Evolutionary conservation across 2,329 filamentous ascomycete species (phyloP).

Genomic region (Talaromyces sp.): DNA sequence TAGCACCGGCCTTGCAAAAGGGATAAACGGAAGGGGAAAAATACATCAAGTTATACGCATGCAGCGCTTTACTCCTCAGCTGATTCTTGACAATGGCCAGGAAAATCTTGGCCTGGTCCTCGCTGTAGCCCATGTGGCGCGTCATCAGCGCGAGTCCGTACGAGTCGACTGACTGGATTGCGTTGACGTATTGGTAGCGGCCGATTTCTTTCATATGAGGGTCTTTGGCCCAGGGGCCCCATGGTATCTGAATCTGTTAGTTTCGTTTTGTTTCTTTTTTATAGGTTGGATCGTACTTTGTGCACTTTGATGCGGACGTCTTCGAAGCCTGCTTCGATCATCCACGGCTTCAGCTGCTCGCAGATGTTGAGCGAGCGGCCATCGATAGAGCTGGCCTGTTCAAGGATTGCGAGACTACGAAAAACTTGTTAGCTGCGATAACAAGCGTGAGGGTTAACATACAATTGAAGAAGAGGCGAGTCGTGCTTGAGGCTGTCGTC

Average conservation of each 20-base stretch:
- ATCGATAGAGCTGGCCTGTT: conserved; percentile 2
- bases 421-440: not conserved
- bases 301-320: conserved; percentile 8
- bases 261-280: not conserved
- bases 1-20: not conserved
- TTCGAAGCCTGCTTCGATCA: conserved; percentile 10
- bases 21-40: not conserved
- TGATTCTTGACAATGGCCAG: conserved; percentile 5
- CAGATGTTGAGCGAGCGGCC: conserved; percentile 10
- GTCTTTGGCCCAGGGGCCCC: conserved; percentile 12
- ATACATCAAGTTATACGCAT: conserved; percentile 8
- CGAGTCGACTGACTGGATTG: conserved; percentile 5
- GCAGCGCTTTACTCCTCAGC: conserved; percentile 2
- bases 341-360: conserved; percentile 10
- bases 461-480: conserved; percentile 8
- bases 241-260: conserved; percentile 2
- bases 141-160: conserved; percentile 9
- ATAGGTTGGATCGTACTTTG: not conserved
- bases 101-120: conserved; percentile 8
- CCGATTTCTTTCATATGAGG: conserved; percentile 7
- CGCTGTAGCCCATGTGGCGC: not conserved
- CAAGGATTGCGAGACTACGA: not conserved
- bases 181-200: conserved; percentile 1
- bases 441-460: not conserved
- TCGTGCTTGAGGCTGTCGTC: conserved; percentile 14